phyloP scores from a whole-genome alignment of 2,329 filamentous ascomycete genomes.

The Aspergillus ruber region DNA sequence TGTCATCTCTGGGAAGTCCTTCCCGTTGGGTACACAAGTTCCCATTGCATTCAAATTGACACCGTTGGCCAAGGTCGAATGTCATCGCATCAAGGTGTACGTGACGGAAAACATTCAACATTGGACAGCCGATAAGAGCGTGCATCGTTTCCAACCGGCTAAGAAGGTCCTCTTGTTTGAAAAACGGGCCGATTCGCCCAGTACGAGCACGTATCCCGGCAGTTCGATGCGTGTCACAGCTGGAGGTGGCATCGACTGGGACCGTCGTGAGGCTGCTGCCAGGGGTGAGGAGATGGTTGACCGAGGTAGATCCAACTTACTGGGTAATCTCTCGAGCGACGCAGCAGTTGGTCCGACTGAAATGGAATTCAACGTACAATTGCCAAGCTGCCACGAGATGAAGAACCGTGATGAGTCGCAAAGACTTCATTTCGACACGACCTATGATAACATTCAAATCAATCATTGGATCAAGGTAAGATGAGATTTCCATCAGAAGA shows the following conservation, averaged over 20 bases:
- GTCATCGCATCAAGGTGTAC: constrained; percentile 85
- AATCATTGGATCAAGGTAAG: constrained; percentile 93
- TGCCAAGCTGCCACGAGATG: constrained; percentile 84
- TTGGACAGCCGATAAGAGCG: constrained; percentile 76
- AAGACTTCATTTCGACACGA: constrained; percentile 79
- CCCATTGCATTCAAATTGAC: constrained; percentile 93
- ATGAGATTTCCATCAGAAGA: constrained; percentile 1
- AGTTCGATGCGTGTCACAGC: constrained; percentile 71
- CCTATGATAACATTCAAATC: constrained; percentile 88
- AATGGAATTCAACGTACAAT: constrained; percentile 88
- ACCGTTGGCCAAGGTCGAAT: constrained; percentile 84
- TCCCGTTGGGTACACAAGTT: constrained; percentile 78
- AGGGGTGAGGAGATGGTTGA: constrained; percentile 50
- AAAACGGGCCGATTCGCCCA: constrained; percentile 72
- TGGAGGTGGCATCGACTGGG: constrained; percentile 70
- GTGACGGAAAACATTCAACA: constrained; percentile 89
- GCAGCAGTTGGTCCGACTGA: constrained; percentile 79
- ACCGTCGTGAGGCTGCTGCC: constrained; percentile 51
- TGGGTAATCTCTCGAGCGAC: constrained; percentile 74
- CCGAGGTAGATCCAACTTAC: constrained; percentile 58
- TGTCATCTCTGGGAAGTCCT: constrained; percentile 91
- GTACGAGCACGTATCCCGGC: constrained; percentile 65
- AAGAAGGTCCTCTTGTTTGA: constrained; percentile 82
- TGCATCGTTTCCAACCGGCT: constrained; percentile 76
- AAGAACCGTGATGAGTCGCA: constrained; percentile 59